These are phyloP conservation scores for Escovopsis sp. DNA, from an alignment of 2,329 filamentous ascomycete genomes.

Conservation along the genomic window DNA sequence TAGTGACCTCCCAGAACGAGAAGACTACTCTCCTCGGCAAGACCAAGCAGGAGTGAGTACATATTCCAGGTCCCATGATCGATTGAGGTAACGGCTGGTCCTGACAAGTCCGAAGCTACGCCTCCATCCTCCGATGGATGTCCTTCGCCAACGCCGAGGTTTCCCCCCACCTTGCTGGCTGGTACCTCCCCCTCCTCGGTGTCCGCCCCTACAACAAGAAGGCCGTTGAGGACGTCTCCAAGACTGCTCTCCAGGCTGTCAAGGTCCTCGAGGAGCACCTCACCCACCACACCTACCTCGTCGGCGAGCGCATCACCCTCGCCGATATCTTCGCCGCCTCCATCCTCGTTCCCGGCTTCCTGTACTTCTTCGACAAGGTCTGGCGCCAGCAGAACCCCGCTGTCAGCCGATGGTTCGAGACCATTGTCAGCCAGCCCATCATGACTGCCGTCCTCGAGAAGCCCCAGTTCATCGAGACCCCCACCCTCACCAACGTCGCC, in stretches of 20 bases:
- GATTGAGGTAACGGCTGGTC: background rate
- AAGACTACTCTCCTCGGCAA: slow-evolving; percentile 98
- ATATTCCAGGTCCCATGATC: background rate
- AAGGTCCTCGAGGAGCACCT: slow-evolving; percentile 75
- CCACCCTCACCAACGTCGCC: slow-evolving; percentile 53
- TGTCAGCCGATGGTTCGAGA: slow-evolving; percentile 86
- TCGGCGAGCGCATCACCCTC: slow-evolving; percentile 92
- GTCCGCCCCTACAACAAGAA: slow-evolving; percentile 93
- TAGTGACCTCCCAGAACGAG: slow-evolving; percentile 98
- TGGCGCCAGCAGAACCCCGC: slow-evolving; percentile 76
- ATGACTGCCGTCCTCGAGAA: slow-evolving; percentile 68
- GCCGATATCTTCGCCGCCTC: slow-evolving; percentile 78
- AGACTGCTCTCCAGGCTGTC: slow-evolving; percentile 53
- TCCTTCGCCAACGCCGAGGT: slow-evolving; percentile 90
- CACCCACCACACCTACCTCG: slow-evolving; percentile 85
- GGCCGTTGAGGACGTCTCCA: slow-evolving; percentile 66
- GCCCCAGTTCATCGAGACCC: slow-evolving; percentile 67
- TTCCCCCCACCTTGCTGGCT: slow-evolving; percentile 55
- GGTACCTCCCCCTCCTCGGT: slow-evolving; percentile 80
- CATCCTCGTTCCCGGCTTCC: slow-evolving; percentile 75
- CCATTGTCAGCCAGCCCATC: slow-evolving; percentile 82
- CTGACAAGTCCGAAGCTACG: slow-evolving; percentile 44
- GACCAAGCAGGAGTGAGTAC: slow-evolving; percentile 90
- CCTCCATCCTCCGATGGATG: slow-evolving; percentile 96
- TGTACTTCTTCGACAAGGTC: slow-evolving; percentile 85